These are phyloP conservation scores for Colletotrichum orchidophilum DNA, from an alignment of 2,329 filamentous ascomycete genomes.

Conservation along the genomic window DNA sequence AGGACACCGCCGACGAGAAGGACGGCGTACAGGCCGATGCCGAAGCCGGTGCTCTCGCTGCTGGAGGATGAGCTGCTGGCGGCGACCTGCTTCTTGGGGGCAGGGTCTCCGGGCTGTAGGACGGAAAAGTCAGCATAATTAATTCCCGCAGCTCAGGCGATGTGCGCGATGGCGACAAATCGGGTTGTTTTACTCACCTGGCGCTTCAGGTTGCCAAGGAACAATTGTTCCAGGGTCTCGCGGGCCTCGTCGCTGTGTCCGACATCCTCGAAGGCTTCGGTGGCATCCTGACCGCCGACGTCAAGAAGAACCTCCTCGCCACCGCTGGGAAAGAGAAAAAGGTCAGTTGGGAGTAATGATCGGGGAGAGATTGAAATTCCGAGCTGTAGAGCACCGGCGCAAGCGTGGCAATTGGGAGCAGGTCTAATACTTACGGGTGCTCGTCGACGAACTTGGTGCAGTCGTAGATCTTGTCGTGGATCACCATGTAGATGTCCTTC, in stretches of 20 bases:
- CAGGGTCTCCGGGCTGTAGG: conserved; percentile 78
- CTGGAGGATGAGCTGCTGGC: conserved; percentile 59
- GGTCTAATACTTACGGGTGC: conserved; percentile 74
- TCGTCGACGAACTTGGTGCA: conserved; percentile 90
- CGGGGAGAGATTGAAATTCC: background rate
- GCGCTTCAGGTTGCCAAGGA: conserved; percentile 82
- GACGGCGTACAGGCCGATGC: conserved; percentile 83
- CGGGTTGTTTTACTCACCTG: conserved; percentile 63
- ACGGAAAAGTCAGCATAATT: conserved; percentile 37
- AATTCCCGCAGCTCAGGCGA: background rate
- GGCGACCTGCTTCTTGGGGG: conserved; percentile 68
- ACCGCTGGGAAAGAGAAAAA: conserved; percentile 68
- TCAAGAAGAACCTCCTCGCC: conserved; percentile 98
- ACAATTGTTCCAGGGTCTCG: conserved; percentile 84
- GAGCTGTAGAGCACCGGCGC: background rate
- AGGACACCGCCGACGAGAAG: conserved; percentile 79
- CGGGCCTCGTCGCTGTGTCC: conserved; percentile 98
- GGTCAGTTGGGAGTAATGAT: conserved; percentile 1
- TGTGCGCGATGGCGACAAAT: background rate
- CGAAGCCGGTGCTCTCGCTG: conserved; percentile 65
- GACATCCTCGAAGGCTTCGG: conserved; percentile 98
- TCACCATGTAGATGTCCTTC: conserved; percentile 91
- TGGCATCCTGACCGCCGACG: conserved; percentile 93
- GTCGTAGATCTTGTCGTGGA: conserved; percentile 98
- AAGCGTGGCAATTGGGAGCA: conserved; percentile 22